A percentile compares a stretch with the other conserved stretches of the same genome.
Conservation (phyloP, 2,329 filamentous ascomycete genomes). For the Coniochaeta prunicola region DNA sequence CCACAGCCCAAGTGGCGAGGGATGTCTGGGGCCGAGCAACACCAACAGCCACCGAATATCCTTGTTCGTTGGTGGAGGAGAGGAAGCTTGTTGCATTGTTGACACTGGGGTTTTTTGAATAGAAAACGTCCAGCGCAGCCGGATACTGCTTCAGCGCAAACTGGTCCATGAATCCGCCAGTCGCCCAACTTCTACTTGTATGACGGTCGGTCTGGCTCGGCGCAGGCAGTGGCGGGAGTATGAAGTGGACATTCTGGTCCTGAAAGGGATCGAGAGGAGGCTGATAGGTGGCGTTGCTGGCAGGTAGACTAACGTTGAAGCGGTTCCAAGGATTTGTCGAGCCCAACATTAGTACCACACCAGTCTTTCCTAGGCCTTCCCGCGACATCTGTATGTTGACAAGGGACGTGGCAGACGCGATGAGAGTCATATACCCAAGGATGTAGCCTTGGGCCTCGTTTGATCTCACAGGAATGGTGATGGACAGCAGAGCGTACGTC, state of each 20-base stretch:
- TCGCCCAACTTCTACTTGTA: constrained; percentile 28
- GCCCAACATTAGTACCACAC: constrained; percentile 63
- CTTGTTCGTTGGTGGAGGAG: constrained; percentile 66
- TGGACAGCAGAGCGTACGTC: constrained; percentile 67
- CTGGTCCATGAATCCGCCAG: constrained; percentile 33
- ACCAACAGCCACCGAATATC: constrained; percentile 65
- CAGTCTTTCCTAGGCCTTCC: constrained; percentile 65
- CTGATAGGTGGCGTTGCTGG: constrained; percentile 38
- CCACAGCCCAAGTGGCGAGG: constrained; percentile 73
- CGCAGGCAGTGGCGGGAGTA: constrained; percentile 47
- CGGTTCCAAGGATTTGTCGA: constrained; percentile 60
- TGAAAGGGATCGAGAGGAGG: constrained; percentile 30
- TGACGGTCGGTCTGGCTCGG: constrained; percentile 40
- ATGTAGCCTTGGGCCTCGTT: constrained; percentile 54
- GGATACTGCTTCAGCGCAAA: constrained; percentile 59
- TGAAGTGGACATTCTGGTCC: constrained; percentile 44
- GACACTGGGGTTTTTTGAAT: constrained; percentile 34
- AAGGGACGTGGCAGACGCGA: constrained; percentile 62
- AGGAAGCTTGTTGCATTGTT: constrained; percentile 66
- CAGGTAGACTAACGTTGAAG: constrained; percentile 38
- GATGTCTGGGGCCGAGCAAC: constrained; percentile 62
- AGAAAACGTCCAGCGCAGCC: constrained; percentile 54
- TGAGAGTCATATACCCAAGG: constrained; percentile 75
- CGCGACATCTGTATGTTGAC: constrained; percentile 53
- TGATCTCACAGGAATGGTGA: constrained; percentile 73